Conservation (phyloP, 148 eudicot species). For the Fallopia convolvulus region DNA sequence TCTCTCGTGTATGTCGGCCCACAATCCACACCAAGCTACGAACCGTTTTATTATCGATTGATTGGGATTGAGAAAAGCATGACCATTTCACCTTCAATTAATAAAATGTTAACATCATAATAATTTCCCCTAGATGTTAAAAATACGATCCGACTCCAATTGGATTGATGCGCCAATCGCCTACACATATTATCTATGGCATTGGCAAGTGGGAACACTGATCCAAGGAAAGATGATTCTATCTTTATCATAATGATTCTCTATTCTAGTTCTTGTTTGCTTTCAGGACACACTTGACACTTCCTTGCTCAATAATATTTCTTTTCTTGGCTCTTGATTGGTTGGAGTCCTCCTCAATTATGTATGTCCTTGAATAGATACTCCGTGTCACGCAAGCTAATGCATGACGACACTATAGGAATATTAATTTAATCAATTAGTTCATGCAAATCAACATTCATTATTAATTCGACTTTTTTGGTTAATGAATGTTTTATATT, state of each 20-base stretch:
- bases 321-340: neutral
- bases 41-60: neutral
- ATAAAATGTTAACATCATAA: neutral
- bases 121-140: no score
- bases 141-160: no score
- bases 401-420: neutral
- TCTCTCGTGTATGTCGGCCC: neutral
- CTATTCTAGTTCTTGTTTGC: neutral
- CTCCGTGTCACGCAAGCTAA: neutral
- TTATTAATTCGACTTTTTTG: neutral
- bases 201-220: no score
- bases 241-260: neutral
- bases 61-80: neutral
- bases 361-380: neutral
- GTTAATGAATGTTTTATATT: neutral
- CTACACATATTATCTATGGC: neutral
- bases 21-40: neutral
- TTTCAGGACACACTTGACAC: neutral
- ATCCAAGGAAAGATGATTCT: no score
- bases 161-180: no score
- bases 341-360: conserved; percentile 4
- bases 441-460: neutral
- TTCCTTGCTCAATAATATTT: neutral
- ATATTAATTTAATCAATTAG: neutral
- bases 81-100: neutral